Conservation (phyloP, 179 eudicot genomes). For the Spinacia oleracea region DNA sequence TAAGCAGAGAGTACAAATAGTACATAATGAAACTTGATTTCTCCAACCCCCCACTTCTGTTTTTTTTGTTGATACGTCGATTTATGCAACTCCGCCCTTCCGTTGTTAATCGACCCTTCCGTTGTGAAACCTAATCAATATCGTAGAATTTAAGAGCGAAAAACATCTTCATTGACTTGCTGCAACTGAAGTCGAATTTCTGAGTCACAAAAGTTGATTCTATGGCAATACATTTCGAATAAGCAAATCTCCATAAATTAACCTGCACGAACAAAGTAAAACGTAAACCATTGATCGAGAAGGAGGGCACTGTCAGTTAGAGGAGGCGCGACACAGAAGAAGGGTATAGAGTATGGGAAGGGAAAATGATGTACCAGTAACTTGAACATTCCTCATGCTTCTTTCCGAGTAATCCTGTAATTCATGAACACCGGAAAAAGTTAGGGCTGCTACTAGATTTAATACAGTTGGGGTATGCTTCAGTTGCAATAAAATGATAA, state of each 20-base stretch:
- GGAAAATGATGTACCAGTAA: neutral
- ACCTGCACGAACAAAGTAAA: neutral
- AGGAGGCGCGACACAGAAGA: neutral
- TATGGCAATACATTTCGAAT: neutral
- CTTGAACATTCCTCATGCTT: conserved; percentile 48
- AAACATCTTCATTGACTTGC: conserved; percentile 3
- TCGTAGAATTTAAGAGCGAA: neutral
- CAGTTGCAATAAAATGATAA: neutral
- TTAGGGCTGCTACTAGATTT: neutral
- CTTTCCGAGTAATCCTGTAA: conserved; percentile 72
- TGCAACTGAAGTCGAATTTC: neutral
- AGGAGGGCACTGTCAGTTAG: neutral
- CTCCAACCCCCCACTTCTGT: neutral
- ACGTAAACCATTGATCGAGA: neutral
- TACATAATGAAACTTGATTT: neutral
- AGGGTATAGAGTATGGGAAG: neutral
- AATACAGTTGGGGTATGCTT: neutral
- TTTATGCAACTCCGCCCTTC: neutral
- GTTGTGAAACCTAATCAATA: neutral
- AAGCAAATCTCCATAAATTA: neutral
- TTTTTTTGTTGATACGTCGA: neutral
- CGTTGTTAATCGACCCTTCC: neutral
- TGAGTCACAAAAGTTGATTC: neutral
- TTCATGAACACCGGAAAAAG: conserved; percentile 1
- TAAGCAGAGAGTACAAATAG: neutral